These are phyloP conservation scores for Boletus pseudopeckii DNA, from an alignment of 768 basidiomycete species.

Conservation along the genomic window DNA sequence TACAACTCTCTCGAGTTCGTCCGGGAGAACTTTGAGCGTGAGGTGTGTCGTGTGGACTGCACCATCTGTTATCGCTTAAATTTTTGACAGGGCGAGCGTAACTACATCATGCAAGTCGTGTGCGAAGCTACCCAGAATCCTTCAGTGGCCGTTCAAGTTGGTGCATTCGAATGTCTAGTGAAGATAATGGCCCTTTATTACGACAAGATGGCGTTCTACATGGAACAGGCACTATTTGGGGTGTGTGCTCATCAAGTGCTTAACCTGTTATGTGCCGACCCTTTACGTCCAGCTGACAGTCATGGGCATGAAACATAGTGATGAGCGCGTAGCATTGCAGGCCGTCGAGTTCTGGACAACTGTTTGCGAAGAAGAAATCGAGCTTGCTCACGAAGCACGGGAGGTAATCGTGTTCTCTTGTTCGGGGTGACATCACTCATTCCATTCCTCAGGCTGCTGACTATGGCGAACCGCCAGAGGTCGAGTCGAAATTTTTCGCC, in stretches of 20 bases:
- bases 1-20: conserved; percentile 97
- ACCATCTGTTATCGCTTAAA: neutral
- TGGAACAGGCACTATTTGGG: conserved; percentile 98
- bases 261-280: conserved; percentile 13
- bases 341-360: conserved; percentile 99
- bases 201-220: conserved; percentile 98
- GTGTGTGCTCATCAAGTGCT: conserved; percentile 45
- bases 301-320: conserved; percentile 92
- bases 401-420: conserved; percentile 52
- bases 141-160: conserved; percentile 83
- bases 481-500: conserved; percentile 87
- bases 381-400: conserved; percentile 84
- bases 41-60: conserved; percentile 51
- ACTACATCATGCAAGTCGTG: conserved; percentile 99
- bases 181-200: conserved; percentile 98
- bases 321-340: conserved; percentile 90
- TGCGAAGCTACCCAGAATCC: conserved; percentile 95
- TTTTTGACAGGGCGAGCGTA: conserved; percentile 81
- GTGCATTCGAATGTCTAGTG: conserved; percentile 92
- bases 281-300: conserved; percentile 71
- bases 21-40: conserved; percentile 95
- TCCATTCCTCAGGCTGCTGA: conserved; percentile 64
- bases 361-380: conserved; percentile 96
- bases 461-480: conserved; percentile 82
- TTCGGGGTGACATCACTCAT: conserved; percentile 1